phyloP scores from a whole-genome alignment of 2,329 filamentous ascomycete species.

The Alternaria sp. region DNA sequence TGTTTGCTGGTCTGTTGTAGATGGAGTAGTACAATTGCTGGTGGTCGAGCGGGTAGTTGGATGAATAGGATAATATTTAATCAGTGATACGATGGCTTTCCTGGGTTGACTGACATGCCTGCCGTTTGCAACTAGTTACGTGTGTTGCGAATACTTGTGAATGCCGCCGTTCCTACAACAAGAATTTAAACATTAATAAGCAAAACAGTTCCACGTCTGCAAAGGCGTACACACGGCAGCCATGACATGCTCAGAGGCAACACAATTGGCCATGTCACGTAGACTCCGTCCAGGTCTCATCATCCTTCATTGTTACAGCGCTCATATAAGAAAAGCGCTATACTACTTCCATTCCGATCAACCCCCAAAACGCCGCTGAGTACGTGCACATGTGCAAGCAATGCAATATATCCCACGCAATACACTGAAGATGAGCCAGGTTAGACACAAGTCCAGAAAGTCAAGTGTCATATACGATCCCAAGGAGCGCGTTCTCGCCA shows the following conservation, averaged over 20 bases:
- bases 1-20: slow-evolving; percentile 30
- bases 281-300: background rate
- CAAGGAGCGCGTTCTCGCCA: slow-evolving; percentile 10
- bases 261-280: background rate
- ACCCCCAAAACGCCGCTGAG: slow-evolving; percentile 13
- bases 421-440: slow-evolving; percentile 13
- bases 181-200: background rate
- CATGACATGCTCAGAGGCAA: background rate
- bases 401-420: slow-evolving; percentile 18
- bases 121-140: background rate
- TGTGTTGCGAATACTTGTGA: background rate
- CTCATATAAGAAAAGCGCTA: slow-evolving; percentile 15
- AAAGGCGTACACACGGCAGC: background rate
- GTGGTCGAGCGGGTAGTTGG: background rate
- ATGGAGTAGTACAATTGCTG: background rate
- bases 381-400: slow-evolving; percentile 16
- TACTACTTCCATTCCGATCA: slow-evolving; percentile 9
- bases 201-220: background rate
- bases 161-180: background rate
- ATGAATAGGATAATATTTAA: slow-evolving; percentile 14
- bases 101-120: background rate
- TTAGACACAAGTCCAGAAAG: slow-evolving; percentile 8
- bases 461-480: slow-evolving; percentile 12
- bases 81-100: slow-evolving; percentile 2
- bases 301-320: slow-evolving; percentile 10